Evolutionary conservation across 1,284 basidiomycete genomes (phyloP).

Genomic region (Trichosporon ovoides): DNA sequence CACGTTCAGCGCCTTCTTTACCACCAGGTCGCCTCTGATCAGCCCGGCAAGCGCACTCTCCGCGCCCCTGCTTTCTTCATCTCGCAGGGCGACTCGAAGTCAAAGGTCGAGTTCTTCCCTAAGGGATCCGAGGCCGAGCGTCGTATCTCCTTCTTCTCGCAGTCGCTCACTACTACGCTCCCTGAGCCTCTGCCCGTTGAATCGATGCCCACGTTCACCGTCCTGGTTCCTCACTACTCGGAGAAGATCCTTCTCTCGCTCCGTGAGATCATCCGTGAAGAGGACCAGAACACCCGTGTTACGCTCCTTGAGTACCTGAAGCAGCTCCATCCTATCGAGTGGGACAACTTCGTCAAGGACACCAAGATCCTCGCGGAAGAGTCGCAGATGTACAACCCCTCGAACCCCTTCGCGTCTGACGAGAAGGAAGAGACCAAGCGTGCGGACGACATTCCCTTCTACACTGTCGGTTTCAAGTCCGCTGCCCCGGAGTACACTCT

Average conservation of each 20-base stretch:
- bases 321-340: conserved; percentile 95
- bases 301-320: conserved; percentile 95
- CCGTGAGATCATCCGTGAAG: conserved; percentile 92
- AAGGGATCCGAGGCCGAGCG: conserved; percentile 85
- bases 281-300: conserved; percentile 90
- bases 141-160: conserved; percentile 93
- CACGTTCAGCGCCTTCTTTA: conserved; percentile 92
- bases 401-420: conserved; percentile 66
- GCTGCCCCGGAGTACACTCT: conserved; percentile 97
- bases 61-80: conserved; percentile 93
- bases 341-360: conserved; percentile 99
- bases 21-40: conserved; percentile 80
- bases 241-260: conserved; percentile 93
- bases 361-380: conserved; percentile 99
- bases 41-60: conserved; percentile 77
- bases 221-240: conserved; percentile 89
- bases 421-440: conserved; percentile 76
- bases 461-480: conserved; percentile 99
- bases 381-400: conserved; percentile 70
- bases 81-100: conserved; percentile 73
- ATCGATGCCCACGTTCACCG: conserved; percentile 95
- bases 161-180: conserved; percentile 82
- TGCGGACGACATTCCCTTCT: conserved; percentile 93
- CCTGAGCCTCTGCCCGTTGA: conserved; percentile 90
- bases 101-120: conserved; percentile 86